Evolutionary conservation across 495 filamentous ascomycete species (phyloP).

Genomic region (Penicillium robsamsonii): DNA sequence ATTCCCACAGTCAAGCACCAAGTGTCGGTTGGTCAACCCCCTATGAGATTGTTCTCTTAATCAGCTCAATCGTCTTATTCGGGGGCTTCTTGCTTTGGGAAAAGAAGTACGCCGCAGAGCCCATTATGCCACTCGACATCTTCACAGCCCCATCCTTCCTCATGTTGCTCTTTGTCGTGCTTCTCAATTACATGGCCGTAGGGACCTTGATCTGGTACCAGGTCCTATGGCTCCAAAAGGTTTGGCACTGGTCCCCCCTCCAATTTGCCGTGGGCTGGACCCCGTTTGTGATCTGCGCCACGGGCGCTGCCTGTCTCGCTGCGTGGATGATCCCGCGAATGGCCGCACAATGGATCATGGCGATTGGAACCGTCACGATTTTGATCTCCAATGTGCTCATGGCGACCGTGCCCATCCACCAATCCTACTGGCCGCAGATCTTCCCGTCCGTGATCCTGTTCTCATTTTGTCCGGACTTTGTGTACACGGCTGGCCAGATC

Average conservation of each 20-base stretch:
- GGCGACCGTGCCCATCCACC: constrained; percentile 48
- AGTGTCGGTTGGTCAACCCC: constrained; percentile 47
- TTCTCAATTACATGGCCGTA: constrained; percentile 52
- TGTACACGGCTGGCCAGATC: constrained; percentile 52
- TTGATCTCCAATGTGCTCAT: constrained; percentile 39
- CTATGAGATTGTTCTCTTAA: constrained; percentile 46
- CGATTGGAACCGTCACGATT: constrained; percentile 41
- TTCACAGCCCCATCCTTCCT: constrained; percentile 51
- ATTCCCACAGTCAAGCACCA: constrained; percentile 45
- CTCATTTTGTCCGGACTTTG: constrained; percentile 50
- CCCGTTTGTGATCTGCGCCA: constrained; percentile 43
- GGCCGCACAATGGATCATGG: constrained; percentile 52
- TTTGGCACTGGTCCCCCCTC: constrained; percentile 46
- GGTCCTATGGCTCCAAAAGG: constrained; percentile 43
- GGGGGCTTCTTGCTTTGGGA: constrained; percentile 48
- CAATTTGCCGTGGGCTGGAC: constrained; percentile 44
- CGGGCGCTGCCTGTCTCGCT: constrained; percentile 38
- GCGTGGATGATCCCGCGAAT: constrained; percentile 50
- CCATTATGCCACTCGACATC: constrained; percentile 51
- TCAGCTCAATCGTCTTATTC: constrained; percentile 42
- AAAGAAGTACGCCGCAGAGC: constrained; percentile 35
- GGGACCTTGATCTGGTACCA: constrained; percentile 52
- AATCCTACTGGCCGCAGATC: constrained; percentile 51
- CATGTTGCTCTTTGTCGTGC: constrained; percentile 45
- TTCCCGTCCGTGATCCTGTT: constrained; percentile 49